Base-by-base conservation (phyloP, 371 early-diverging fungal genomes). In the Lichtheimia ornata region DNA sequence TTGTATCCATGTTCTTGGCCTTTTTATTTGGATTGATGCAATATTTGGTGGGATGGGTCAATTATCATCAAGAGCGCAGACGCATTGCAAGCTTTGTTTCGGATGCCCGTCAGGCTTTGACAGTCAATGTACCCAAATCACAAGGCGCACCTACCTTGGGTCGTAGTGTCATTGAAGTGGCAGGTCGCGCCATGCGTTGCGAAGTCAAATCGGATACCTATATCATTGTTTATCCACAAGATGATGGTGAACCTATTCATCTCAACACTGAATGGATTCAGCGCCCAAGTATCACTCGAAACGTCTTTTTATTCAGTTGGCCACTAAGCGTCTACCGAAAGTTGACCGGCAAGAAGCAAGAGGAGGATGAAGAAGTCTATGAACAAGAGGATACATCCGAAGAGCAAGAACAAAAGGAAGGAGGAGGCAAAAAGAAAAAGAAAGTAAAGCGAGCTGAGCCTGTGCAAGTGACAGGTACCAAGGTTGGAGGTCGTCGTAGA, bases 21-120 rank as follows among this genome's bases (percentile, higher is more conserved):
- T 6, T 85, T 17, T 69, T 92, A 63, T 70, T 58, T 14, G 82
- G 84, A 17, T 79, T 73, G 13, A 76, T 91, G 74, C 91, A 93
- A 67, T 88, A 88, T 59, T 41, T 92, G 56, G 86, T 82, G 30
- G 76, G 76, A 42, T 79, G 79, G 63, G 74, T 92, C 58, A 81
- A 84, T 59, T 90, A 81, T 57, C 66, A 75, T 70, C 84, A 87
- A 59, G 90, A 90, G 41, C 80, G 76, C 58, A 74, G 75, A 49
- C 66, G 84, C 28, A 88, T 92, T 52, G 24, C 59, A 12, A 67
- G 73, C 27, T 77, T 76, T 55, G 62, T 82, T 4, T 53, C 62
- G 12, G 76, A 81, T 56, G 78, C 77, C 18, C 65, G 81, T 51
- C 49, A 56, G 7, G 66, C 62, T 24, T 56, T 80, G 67, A 57